These are phyloP conservation scores for Tulasnella sp. DNA, from an alignment of 768 basidiomycete species.

Conservation along the genomic window DNA sequence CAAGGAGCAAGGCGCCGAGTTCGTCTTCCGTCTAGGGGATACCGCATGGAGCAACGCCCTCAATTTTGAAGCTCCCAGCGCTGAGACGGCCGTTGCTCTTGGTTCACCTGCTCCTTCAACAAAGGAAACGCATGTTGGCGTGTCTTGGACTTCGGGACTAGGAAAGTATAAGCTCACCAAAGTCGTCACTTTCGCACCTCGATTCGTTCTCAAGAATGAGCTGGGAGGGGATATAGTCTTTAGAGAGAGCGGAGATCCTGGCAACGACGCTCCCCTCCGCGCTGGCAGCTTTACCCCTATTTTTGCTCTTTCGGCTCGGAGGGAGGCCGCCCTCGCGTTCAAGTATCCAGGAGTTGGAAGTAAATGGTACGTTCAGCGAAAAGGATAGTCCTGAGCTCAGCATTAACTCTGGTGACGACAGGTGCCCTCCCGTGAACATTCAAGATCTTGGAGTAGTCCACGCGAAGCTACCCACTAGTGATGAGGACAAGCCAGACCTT, in stretches of 20 bases:
- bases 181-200: constrained; percentile 86
- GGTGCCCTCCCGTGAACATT: constrained; percentile 92
- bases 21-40: constrained; percentile 75
- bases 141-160: constrained; percentile 92
- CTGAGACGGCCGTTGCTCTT: constrained; percentile 82
- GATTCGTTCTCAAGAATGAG: constrained; percentile 88
- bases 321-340: constrained; percentile 77
- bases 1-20: constrained; percentile 78
- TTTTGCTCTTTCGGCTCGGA: constrained; percentile 64
- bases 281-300: constrained; percentile 73
- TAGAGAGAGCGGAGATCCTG: constrained; percentile 80
- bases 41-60: constrained; percentile 92
- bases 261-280: constrained; percentile 62
- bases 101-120: constrained; percentile 57
- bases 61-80: constrained; percentile 87
- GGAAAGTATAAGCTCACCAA: constrained; percentile 98
- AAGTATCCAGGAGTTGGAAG: constrained; percentile 85
- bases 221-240: constrained; percentile 69
- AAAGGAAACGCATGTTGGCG: constrained; percentile 76
- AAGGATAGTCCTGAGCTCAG: neutral
- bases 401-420: constrained; percentile 43
- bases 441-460: constrained; percentile 87
- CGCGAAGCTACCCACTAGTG: constrained; percentile 60
- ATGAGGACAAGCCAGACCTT: constrained; percentile 53
- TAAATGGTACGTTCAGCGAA: constrained; percentile 61